phyloP scores from a whole-genome alignment of 305 asterid species.

The Plantago coronopus region DNA sequence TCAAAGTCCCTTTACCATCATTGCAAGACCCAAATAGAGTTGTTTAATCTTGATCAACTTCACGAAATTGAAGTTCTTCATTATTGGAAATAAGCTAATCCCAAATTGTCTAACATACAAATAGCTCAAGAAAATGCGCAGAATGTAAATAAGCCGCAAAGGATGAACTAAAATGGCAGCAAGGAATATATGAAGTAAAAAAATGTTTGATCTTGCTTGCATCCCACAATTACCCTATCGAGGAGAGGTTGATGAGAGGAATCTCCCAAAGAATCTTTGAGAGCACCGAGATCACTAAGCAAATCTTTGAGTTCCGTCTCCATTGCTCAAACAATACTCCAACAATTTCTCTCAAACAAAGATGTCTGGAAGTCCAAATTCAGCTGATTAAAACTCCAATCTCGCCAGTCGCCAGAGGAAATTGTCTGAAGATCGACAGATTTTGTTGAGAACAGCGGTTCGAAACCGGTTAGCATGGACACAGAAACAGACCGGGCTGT shows the following conservation, averaged over 20 bases:
- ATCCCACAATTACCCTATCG: slow-evolving; percentile 31
- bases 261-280: slow-evolving; percentile 41
- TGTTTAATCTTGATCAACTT: neutral
- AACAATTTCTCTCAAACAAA: neutral
- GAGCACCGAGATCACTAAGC: slow-evolving; percentile 44
- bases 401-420: neutral
- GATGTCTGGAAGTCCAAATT: neutral
- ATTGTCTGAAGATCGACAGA: neutral
- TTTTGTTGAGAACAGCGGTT: slow-evolving; percentile 2
- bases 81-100: no score
- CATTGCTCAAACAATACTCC: slow-evolving; percentile 27
- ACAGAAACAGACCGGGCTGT: slow-evolving; percentile 5
- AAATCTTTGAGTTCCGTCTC: slow-evolving; percentile 49
- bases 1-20: neutral
- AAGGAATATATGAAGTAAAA: neutral
- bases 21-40: neutral
- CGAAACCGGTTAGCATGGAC: slow-evolving; percentile 18
- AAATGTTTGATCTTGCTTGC: neutral
- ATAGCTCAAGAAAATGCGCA: no score
- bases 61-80: no score
- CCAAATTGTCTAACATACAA: no score
- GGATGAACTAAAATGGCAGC: no score
- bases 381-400: neutral
- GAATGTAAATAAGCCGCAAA: no score
- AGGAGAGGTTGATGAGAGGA: slow-evolving; percentile 35